These are phyloP conservation scores for Bacterosira constricta DNA, from an alignment of 108 stramenopile genomes.

Conservation along the genomic window DNA sequence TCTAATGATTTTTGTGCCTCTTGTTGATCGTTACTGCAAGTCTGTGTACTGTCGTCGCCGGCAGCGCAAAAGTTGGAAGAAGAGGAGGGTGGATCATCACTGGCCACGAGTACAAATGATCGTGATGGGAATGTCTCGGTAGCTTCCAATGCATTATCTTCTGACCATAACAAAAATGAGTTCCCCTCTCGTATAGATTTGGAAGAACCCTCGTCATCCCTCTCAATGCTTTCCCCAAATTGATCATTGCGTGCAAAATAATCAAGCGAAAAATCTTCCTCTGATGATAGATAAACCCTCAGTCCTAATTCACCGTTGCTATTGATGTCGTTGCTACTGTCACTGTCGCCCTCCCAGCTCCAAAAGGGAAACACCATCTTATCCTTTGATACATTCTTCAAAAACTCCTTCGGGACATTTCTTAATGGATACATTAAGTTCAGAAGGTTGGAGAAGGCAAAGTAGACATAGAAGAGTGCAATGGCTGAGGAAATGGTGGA, in stretches of 20 bases:
- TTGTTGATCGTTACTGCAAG: constrained; percentile 15
- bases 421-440: constrained; percentile 52
- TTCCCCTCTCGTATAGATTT: constrained; percentile 32
- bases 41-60: constrained; percentile 6
- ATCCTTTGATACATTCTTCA: constrained; percentile 30
- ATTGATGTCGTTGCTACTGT: neutral
- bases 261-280: constrained; percentile 44
- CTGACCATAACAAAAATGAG: constrained; percentile 45
- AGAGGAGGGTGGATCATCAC: constrained; percentile 36
- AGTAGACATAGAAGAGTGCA: constrained; percentile 43
- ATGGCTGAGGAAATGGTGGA: constrained; percentile 35
- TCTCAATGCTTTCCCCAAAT: constrained; percentile 21
- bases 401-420: constrained; percentile 20
- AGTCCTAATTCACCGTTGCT: constrained; percentile 43
- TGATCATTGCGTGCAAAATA: constrained; percentile 49
- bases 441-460: constrained; percentile 34
- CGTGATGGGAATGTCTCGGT: constrained; percentile 39
- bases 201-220: constrained; percentile 8
- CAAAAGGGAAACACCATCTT: constrained; percentile 42
- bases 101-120: constrained; percentile 62
- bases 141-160: constrained; percentile 43
- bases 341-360: constrained; percentile 22
- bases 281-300: constrained; percentile 69
- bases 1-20: constrained; percentile 45
- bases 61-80: constrained; percentile 43